Percentiles rank a stretch among this genome's conserved stretches.
Evolutionary conservation across 805 yeast species (phyloP).

Genomic region (Debaryomyces tyrocola): DNA sequence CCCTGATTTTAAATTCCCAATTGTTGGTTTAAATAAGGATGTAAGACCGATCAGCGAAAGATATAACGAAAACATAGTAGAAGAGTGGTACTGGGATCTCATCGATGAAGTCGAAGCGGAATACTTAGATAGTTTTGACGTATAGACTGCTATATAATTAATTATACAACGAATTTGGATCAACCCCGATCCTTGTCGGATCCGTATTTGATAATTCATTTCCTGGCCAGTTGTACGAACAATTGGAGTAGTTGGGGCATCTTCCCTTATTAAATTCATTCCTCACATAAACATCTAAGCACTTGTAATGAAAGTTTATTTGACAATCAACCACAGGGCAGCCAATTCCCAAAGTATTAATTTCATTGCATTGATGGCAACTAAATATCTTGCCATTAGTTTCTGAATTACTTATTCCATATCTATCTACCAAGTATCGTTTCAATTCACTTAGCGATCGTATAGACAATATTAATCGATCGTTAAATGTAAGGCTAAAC

Average conservation of each 20-base stretch:
- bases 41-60: constrained; percentile 58
- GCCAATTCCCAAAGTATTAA: constrained; percentile 53
- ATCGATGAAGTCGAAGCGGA: constrained; percentile 79
- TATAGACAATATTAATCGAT: constrained; percentile 38
- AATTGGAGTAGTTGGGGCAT: constrained; percentile 10
- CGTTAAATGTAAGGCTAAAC: constrained; percentile 36
- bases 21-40: constrained; percentile 29
- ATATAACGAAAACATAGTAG: constrained; percentile 69
- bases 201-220: constrained; percentile 7
- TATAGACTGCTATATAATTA: constrained; percentile 13
- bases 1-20: constrained; percentile 54
- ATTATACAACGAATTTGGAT: constrained; percentile 27
- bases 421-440: constrained; percentile 42
- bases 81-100: constrained; percentile 80
- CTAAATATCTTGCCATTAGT: constrained; percentile 36
- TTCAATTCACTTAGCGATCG: constrained; percentile 50
- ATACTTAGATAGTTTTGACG: constrained; percentile 47
- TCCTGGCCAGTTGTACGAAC: constrained; percentile 25
- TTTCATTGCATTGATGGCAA: constrained; percentile 53
- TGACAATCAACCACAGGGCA: constrained; percentile 35
- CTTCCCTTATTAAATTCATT: not conserved
- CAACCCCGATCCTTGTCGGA: constrained; percentile 21
- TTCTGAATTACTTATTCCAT: constrained; percentile 29
- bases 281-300: constrained; percentile 42
- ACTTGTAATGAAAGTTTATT: constrained; percentile 48